Base-by-base conservation (phyloP, 768 basidiomycete genomes). In the Lepiota venenata region DNA sequence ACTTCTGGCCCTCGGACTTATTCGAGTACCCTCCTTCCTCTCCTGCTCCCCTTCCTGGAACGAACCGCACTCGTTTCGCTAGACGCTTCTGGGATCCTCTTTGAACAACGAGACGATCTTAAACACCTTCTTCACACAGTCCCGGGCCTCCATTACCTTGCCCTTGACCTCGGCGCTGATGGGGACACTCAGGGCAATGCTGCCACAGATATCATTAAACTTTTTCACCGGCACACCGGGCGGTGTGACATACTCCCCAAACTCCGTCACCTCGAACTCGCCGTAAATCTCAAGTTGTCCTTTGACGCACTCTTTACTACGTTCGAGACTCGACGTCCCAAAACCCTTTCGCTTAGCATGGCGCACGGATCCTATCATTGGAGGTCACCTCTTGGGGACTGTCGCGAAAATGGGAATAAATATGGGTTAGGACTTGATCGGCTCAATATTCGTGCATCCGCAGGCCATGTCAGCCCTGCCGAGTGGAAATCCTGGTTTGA, bases 401-500 rank as follows among this genome's bases (percentile, higher is more conserved):
- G 40, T 18, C 25, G 29, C 10, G 29, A 27, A n/a, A 29, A 36
- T n/a, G 40, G 20, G 32, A 32, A 32, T 36, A 40, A 40, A 37
- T 29, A 32, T 37, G 27, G 39, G 7, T 15, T 55, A 10, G 53
- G 40, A 22, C 47, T 40, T 8, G 46, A 8, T 5, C 9, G 47
- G 39, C 40, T 55, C 11, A 55, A 55, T 16, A 55, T 55, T 29
- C 47, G 48, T 48, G 53, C 53, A 14, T 47, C 53, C 20, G 20
- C 40, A n/a, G 46, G 53, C 11, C 39, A 48, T 48, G 53, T 48
- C 16, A 47, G 46, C n/a, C 46, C 53, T 41, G 46, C 39, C 16
- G 53, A 55, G 25, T 55, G 53, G 53, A 48, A 55, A 47, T n/a
- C 37, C 35, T 55, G 53, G 53, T n/a, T 55, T 32, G 53, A 55